Conservation (phyloP, 768 basidiomycete genomes). For the Mycena galopus region DNA sequence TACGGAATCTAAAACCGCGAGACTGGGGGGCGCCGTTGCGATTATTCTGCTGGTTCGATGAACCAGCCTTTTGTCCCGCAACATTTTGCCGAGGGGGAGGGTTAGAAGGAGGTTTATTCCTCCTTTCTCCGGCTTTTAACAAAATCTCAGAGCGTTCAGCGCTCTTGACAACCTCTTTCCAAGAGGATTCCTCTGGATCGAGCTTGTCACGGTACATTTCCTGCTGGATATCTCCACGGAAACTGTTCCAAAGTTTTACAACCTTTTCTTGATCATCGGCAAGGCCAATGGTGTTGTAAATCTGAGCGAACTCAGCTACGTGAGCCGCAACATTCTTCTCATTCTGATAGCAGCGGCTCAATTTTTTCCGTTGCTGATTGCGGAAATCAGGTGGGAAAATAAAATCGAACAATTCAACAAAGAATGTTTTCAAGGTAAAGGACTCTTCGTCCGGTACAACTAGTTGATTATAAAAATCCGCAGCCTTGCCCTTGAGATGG, state of each 20-base stretch:
- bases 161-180: not conserved
- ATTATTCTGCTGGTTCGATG: too few relatives aligned
- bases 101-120: not conserved
- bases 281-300: not conserved
- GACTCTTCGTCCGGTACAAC: not conserved
- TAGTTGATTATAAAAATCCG: not conserved
- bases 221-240: not conserved
- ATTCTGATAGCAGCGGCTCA: not conserved
- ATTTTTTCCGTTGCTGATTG: not conserved
- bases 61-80: too few relatives aligned
- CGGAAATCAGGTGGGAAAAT: not conserved
- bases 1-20: too few relatives aligned
- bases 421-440: not conserved
- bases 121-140: not conserved
- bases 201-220: not conserved
- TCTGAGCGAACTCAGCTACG: not conserved
- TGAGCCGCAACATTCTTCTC: not conserved
- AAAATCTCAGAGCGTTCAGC: not conserved
- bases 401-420: not conserved
- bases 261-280: slow-evolving; percentile 3
- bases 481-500: not conserved
- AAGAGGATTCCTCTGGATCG: not conserved
- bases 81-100: too few relatives aligned
- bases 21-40: not conserved
- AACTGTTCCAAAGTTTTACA: not conserved